These are phyloP conservation scores for Camellia lanceoleosa DNA, from an alignment of 148 eudicot species.

Conservation along the genomic window DNA sequence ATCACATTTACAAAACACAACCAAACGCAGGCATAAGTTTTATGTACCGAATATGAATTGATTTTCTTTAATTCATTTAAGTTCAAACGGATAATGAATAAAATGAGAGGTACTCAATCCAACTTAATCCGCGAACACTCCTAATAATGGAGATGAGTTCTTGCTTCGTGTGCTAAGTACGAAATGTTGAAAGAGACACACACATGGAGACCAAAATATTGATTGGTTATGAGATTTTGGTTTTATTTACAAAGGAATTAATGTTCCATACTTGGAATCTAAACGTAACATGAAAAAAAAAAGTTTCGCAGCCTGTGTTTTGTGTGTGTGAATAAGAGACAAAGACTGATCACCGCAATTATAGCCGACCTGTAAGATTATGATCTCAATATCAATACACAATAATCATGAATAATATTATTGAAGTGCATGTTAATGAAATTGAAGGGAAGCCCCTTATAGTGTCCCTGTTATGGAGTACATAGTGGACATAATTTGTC, in stretches of 20 bases:
- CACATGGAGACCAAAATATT: slow-evolving; percentile 1
- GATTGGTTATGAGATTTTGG: neutral
- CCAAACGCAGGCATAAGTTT: too few species aligned
- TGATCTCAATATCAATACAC: slow-evolving; percentile 13
- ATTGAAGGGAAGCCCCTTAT: slow-evolving; percentile 16
- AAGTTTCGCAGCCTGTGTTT: too few species aligned
- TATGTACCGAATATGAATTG: too few species aligned
- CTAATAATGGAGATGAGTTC: too few species aligned
- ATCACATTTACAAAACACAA: too few species aligned
- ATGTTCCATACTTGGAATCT: slow-evolving; percentile 14
- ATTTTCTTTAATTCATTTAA: too few species aligned
- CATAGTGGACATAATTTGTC: slow-evolving; percentile 12
- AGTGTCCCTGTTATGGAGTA: neutral
- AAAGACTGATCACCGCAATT: slow-evolving; percentile 25
- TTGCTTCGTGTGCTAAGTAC: slow-evolving; percentile 2
- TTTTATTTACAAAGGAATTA: slow-evolving; percentile 13
- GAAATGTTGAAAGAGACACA: neutral
- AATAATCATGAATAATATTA: too few species aligned
- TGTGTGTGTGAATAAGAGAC: slow-evolving; percentile 10
- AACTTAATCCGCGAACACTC: too few species aligned
- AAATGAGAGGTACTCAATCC: too few species aligned
- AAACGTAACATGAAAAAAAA: neutral
- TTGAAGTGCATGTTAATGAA: neutral
- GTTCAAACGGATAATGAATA: too few species aligned
- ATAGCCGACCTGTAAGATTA: slow-evolving; percentile 37